Base-by-base conservation (phyloP, 75 land plant species). In the Adiantum capillusveneris region DNA sequence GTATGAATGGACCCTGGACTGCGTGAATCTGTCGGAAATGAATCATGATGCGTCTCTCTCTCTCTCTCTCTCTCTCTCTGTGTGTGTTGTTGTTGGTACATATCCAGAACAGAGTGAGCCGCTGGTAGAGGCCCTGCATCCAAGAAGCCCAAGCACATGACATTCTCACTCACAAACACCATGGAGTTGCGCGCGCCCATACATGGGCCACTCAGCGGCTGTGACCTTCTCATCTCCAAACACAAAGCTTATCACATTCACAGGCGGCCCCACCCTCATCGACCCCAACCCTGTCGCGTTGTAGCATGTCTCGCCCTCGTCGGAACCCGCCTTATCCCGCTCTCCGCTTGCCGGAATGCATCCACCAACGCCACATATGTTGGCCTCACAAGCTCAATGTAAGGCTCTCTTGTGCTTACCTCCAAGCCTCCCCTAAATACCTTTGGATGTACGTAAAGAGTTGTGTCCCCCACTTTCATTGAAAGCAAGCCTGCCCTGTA, bases 21-120 rank as follows among this genome's bases (percentile, higher is more conserved):
- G n/a, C n/a, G n/a, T n/a, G n/a, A n/a, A n/a, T n/a, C n/a, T n/a
- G n/a, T n/a, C n/a, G n/a, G n/a, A n/a, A n/a, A n/a, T n/a, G n/a
- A n/a, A n/a, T n/a, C n/a, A n/a, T n/a, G n/a, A n/a, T n/a, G n/a
- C n/a, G n/a, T n/a, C n/a, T n/a, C n/a, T n/a, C n/a, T n/a, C n/a
- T n/a, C n/a, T n/a, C n/a, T n/a, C n/a, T n/a, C n/a, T n/a, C n/a
- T n/a, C n/a, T n/a, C n/a, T n/a, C n/a, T n/a, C n/a, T n/a, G n/a
- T n/a, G n/a, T n/a, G n/a, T n/a, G n/a, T n/a, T n/a, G n/a, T n/a
- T 78, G 7, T 56, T 79, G 85, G 24, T 60, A 30, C 25, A 31
- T 53, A 1, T 70, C 75, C 1, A 76, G 16, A 1, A 76, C 62
- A 17, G 70, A 31, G 1, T 58, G 22, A n/a, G n/a, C n/a, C 0